These are phyloP conservation scores for Microbotryum silenes-acaulis DNA, from an alignment of 1,284 basidiomycete species.

Conservation along the genomic window DNA sequence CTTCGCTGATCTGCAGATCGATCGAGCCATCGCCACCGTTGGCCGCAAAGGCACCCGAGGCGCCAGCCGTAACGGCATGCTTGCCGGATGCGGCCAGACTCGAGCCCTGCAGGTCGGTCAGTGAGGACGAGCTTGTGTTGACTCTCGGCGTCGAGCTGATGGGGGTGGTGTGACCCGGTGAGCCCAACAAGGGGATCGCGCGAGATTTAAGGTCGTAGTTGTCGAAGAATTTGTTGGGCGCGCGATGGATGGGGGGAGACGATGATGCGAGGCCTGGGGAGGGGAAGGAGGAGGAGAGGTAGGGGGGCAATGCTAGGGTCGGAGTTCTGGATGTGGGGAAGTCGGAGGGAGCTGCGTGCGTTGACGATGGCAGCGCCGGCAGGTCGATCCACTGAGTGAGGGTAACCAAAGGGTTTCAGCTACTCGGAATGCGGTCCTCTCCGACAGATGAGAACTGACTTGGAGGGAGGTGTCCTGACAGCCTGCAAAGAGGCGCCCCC, in stretches of 20 bases:
- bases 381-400: conserved; percentile 30
- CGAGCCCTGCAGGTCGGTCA: too few relatives aligned
- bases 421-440: not conserved
- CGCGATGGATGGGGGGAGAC: conserved; percentile 25
- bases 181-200: too few relatives aligned
- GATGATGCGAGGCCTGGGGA: not conserved
- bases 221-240: conserved; percentile 34
- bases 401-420: not conserved
- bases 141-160: too few relatives aligned
- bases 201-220: too few relatives aligned
- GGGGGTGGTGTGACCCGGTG: too few relatives aligned
- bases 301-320: conserved; percentile 2
- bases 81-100: too few relatives aligned
- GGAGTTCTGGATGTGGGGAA: conserved; percentile 4
- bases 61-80: too few relatives aligned
- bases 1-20: conserved; percentile 51
- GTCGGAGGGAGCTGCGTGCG: conserved; percentile 5
- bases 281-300: conserved; percentile 6
- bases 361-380: conserved; percentile 11
- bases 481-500: conserved; percentile 31
- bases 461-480: conserved; percentile 33
- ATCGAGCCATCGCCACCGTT: conserved; percentile 6
- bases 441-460: not conserved
- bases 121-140: too few relatives aligned
- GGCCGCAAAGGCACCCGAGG: too few relatives aligned